These are phyloP conservation scores for Spizellomyces punctatus DNA, from an alignment of 192 early-diverging fungal species.

Conservation along the genomic window DNA sequence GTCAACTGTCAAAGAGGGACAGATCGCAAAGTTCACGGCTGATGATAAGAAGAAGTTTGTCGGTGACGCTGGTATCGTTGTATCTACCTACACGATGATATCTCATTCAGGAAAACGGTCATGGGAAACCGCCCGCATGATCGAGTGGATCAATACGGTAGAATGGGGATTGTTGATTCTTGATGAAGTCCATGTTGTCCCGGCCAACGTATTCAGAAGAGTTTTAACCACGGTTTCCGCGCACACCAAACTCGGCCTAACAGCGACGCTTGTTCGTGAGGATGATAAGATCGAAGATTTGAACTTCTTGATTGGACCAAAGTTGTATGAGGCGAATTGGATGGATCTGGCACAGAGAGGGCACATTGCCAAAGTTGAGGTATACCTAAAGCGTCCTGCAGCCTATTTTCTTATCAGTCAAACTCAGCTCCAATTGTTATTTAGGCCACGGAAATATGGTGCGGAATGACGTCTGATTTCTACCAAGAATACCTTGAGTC, in stretches of 20 bases:
- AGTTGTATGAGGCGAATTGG: conserved; percentile 99
- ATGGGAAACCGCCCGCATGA: conserved; percentile 87
- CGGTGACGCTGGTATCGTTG: conserved; percentile 93
- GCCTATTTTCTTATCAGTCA: background rate
- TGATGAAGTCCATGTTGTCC: conserved; percentile 99
- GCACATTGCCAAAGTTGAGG: conserved; percentile 89
- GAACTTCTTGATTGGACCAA: conserved; percentile 99
- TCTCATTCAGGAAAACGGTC: conserved; percentile 93
- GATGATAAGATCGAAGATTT: conserved; percentile 99
- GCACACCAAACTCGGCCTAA: conserved; percentile 95
- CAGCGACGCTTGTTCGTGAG: conserved; percentile 96
- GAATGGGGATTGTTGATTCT: conserved; percentile 97
- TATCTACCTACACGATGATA: conserved; percentile 98
- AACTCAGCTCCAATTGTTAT: background rate
- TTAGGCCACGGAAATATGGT: conserved; percentile 93
- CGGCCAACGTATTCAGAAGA: conserved; percentile 93
- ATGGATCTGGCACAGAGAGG: conserved; percentile 95
- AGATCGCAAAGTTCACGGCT: conserved; percentile 95
- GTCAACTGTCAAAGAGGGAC: conserved; percentile 89
- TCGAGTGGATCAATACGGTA: conserved; percentile 82
- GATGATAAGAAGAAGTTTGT: conserved; percentile 88
- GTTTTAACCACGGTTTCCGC: conserved; percentile 92
- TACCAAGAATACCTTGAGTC: conserved; percentile 76
- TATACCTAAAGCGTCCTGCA: background rate
- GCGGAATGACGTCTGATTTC: conserved; percentile 95